Percentiles rank a stretch among this genome's conserved stretches.
Evolutionary conservation across 2,329 filamentous ascomycete species (phyloP).

Genomic region (Magnaporthiopsis incrustans): DNA sequence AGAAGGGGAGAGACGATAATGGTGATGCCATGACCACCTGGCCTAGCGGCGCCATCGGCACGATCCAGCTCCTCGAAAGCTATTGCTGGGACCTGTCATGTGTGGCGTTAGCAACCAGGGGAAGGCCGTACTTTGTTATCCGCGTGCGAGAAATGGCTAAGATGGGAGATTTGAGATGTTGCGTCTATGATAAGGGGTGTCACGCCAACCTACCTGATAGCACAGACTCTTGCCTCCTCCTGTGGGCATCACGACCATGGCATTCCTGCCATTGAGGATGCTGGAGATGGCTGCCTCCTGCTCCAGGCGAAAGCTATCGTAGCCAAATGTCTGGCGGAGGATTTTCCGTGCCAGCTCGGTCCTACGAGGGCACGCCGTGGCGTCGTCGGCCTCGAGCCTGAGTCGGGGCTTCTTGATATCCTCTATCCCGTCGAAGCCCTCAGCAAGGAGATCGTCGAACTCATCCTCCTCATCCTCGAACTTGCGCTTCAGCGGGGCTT

Average conservation of each 20-base stretch:
- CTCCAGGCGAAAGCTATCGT: conserved; percentile 33
- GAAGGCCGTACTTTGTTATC: no score
- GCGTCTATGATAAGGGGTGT: no score
- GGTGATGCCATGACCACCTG: conserved; percentile 49
- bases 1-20: conserved; percentile 85
- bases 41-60: conserved; percentile 16
- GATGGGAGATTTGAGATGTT: no score
- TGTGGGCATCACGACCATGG: conserved; percentile 37
- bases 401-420: background rate
- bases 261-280: conserved; percentile 30
- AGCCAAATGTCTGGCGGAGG: conserved; percentile 30
- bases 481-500: background rate
- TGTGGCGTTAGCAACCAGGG: no score
- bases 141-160: no score
- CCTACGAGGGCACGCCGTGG: background rate
- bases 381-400: background rate
- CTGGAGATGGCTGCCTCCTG: conserved; percentile 32
- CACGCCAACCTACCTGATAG: conserved; percentile 29
- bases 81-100: conserved; percentile 33
- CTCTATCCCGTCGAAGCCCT: background rate
- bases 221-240: conserved; percentile 42
- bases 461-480: conserved; percentile 9
- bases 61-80: conserved; percentile 36
- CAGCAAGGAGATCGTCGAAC: conserved; percentile 9
- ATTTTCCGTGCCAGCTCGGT: conserved; percentile 18